Evolutionary conservation across 768 basidiomycete genomes (phyloP), one percentile per base, ranked within the genome.

Genomic region (Auriscalpium microsporum): DNA sequence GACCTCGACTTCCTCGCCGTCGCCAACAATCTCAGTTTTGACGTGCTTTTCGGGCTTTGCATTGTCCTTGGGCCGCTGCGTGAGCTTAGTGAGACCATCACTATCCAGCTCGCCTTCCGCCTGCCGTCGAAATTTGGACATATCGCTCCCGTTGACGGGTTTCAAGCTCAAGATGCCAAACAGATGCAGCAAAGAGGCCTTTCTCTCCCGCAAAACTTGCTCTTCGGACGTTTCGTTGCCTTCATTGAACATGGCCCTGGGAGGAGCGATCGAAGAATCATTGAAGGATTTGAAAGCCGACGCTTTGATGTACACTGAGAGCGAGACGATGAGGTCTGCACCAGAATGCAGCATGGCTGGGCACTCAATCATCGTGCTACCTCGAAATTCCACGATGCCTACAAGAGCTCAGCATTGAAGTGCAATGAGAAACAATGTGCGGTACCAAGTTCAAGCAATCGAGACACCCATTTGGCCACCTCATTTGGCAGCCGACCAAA

Each of bases 181-280:
- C 34, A 97, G 69, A 52, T 77, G 73, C 3, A 86, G 70, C 37
- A 95, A 73, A 0, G 92, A 81, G 40, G 74, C 71, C 67, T 95
- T 96, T 38, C 94, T 77, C 68, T 87, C 86, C 44, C 91, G 77
- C 50, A 96, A 76, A n/a, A 72, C 71, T 60, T 82, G 83, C 70
- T 96, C 93, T 56, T 84, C 82, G 5, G 74, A 73, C 0, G 90
- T 94, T 66, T 95, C 93, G 51, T 82, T 74, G 2, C 88, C 87
- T 65, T 91, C 88, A 58, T 82, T 80, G 66, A 90, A 86, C 63
- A 84, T 75, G 56, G 57, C 69, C 67, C 48, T 77, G 66, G 54
- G 23, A 38, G 66, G 58, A 23, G 68, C 53, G 8, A 71, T 64
- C 17, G 72, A 65, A 13, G 70, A 58, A 13, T 71, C 68, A 21